Evolutionary conservation across 2,329 filamentous ascomycete genomes (phyloP).

Genomic region (Herpotrichia juniperi): DNA sequence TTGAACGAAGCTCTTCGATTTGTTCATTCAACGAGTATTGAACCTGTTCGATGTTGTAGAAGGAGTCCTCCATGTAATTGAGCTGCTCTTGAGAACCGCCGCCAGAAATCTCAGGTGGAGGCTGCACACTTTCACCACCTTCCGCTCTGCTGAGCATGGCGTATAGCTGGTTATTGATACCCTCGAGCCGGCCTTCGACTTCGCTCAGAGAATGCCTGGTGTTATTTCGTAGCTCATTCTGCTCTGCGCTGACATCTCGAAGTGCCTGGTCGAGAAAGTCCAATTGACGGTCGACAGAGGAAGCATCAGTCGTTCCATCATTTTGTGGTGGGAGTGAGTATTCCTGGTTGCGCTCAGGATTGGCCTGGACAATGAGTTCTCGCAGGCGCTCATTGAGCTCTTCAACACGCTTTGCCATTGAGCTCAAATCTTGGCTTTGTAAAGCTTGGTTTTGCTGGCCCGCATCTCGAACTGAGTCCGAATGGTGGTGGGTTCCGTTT

Average conservation of each 20-base stretch:
- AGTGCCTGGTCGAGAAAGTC: conserved; percentile 74
- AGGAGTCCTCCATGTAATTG: conserved; percentile 67
- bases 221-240: conserved; percentile 44
- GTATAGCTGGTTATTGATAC: conserved; percentile 69
- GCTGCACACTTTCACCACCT: conserved; percentile 55
- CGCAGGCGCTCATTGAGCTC: conserved; percentile 70
- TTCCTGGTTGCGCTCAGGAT: conserved; percentile 55
- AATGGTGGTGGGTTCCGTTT: conserved; percentile 40
- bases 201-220: conserved; percentile 34
- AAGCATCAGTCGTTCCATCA: conserved; percentile 24
- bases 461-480: conserved; percentile 28
- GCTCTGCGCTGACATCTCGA: conserved; percentile 64
- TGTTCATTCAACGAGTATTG: conserved; percentile 39
- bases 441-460: conserved; percentile 8
- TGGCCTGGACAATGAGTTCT: conserved; percentile 68
- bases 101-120: conserved; percentile 64
- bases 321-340: conserved; percentile 37
- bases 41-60: conserved; percentile 53
- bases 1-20: conserved; percentile 32
- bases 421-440: conserved; percentile 60
- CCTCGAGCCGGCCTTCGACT: conserved; percentile 48
- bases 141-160: conserved; percentile 50
- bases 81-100: conserved; percentile 70
- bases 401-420: conserved; percentile 70
- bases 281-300: conserved; percentile 61